Evolutionary conservation across 1,284 basidiomycete species (phyloP).

Genomic region (Fomitopsis pinicola): DNA sequence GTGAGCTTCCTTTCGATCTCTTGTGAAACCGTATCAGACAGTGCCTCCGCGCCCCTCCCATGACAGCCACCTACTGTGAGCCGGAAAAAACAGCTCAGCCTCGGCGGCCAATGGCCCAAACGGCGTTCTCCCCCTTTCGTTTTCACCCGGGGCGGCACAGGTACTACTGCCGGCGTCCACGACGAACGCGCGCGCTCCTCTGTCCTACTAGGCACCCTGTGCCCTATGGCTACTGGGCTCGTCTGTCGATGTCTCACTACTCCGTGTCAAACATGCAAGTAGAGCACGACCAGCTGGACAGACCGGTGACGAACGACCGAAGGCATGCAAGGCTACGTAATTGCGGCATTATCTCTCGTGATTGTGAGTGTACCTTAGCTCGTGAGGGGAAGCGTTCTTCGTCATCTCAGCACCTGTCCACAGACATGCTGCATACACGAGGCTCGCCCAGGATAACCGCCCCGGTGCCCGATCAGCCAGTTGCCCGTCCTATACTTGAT

Average conservation of each 20-base stretch:
- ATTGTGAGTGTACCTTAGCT: neutral
- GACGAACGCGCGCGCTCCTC: neutral
- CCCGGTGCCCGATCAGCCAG: slow-evolving; percentile 9
- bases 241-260: neutral
- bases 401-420: slow-evolving; percentile 6
- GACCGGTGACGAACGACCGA: neutral
- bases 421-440: slow-evolving; percentile 9
- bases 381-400: neutral
- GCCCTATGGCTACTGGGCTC: neutral
- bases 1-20: neutral
- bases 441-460: slow-evolving; percentile 6
- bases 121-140: neutral
- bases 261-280: neutral
- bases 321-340: neutral
- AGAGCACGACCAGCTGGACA: neutral
- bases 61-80: neutral
- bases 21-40: neutral
- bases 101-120: neutral
- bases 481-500: slow-evolving; percentile 4
- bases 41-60: neutral
- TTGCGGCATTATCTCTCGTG: slow-evolving; percentile 1
- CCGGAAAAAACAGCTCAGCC: neutral
- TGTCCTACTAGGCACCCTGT: neutral
- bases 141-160: neutral
- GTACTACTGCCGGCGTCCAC: neutral